A percentile compares a stretch with the other conserved stretches of the same genome.
Conservation (phyloP, 495 filamentous ascomycete species). For the Aspergillus wentii region DNA sequence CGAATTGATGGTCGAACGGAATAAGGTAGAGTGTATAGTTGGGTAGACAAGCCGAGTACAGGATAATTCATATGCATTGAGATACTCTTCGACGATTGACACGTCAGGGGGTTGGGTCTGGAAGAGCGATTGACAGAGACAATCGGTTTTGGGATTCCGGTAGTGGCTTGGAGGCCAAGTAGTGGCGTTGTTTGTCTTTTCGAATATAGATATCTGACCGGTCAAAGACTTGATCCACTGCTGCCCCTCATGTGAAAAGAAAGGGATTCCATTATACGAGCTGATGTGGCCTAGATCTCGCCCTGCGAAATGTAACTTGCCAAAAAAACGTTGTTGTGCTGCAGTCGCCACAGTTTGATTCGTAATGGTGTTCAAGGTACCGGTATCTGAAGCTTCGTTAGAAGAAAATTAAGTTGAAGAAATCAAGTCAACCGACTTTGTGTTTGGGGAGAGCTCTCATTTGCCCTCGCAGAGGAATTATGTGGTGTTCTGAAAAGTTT, state of each 20-base stretch:
- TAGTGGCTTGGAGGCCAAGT: not conserved
- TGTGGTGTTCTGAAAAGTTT: no score
- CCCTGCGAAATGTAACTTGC: constrained; percentile 2
- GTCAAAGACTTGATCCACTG: constrained; percentile 2
- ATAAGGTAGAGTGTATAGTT: not conserved
- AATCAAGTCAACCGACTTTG: no score
- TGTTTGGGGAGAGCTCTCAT: no score
- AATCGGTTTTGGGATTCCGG: not conserved
- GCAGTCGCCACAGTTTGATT: no score
- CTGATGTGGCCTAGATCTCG: not conserved
- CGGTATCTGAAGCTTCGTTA: no score
- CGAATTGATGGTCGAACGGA: not conserved
- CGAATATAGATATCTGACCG: not conserved
- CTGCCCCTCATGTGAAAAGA: constrained; percentile 1
- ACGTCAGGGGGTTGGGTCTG: constrained; percentile 1
- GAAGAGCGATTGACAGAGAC: no score
- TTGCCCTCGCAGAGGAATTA: no score
- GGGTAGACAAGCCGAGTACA: not conserved
- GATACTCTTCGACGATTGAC: not conserved
- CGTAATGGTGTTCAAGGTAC: no score
- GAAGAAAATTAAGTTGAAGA: no score
- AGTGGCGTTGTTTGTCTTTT: not conserved
- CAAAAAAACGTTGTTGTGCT: not conserved
- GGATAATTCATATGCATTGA: not conserved
- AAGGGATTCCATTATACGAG: constrained; percentile 1